These are phyloP conservation scores for Cytospora leucostoma DNA, from an alignment of 2,329 filamentous ascomycete genomes.

Conservation along the genomic window DNA sequence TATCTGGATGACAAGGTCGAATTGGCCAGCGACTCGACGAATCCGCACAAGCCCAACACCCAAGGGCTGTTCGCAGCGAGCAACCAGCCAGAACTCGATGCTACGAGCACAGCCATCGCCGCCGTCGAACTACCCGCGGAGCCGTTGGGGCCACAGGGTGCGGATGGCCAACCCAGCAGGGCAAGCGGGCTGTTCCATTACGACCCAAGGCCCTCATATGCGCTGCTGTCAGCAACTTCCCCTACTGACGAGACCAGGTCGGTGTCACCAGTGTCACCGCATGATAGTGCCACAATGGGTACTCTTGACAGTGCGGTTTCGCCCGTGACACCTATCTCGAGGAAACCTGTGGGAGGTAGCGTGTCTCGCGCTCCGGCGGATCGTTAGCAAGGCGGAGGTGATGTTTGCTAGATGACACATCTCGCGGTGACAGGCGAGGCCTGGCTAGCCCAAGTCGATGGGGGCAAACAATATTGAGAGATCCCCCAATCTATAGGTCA, in stretches of 20 bases:
- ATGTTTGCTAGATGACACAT: not conserved
- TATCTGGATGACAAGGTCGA: slow-evolving; percentile 21
- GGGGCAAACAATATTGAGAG: not conserved
- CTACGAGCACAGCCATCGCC: slow-evolving; percentile 1
- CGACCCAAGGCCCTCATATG: slow-evolving; percentile 8
- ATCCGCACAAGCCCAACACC: slow-evolving; percentile 1
- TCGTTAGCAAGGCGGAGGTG: not conserved
- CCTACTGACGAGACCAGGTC: not conserved
- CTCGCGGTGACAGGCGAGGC: not conserved
- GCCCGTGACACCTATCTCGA: slow-evolving; percentile 10
- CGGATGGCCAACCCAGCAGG: not conserved
- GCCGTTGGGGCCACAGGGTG: slow-evolving; percentile 7
- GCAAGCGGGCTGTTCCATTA: slow-evolving; percentile 14
- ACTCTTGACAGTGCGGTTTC: slow-evolving; percentile 8
- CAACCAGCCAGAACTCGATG: not conserved
- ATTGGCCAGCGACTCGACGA: slow-evolving; percentile 5
- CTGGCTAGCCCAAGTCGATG: slow-evolving; percentile 4
- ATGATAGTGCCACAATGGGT: not conserved
- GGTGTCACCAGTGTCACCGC: slow-evolving; percentile 9
- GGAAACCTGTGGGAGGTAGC: slow-evolving; percentile 11
- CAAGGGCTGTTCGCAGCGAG: not conserved
- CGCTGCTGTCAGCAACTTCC: slow-evolving; percentile 11
- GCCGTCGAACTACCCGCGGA: slow-evolving; percentile 15
- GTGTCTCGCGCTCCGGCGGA: not conserved
- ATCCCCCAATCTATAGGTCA: slow-evolving; percentile 11